Evolutionary conservation across 768 basidiomycete genomes (phyloP), one percentile per base, ranked within the genome.

Genomic region (Termitomyces sp.): DNA sequence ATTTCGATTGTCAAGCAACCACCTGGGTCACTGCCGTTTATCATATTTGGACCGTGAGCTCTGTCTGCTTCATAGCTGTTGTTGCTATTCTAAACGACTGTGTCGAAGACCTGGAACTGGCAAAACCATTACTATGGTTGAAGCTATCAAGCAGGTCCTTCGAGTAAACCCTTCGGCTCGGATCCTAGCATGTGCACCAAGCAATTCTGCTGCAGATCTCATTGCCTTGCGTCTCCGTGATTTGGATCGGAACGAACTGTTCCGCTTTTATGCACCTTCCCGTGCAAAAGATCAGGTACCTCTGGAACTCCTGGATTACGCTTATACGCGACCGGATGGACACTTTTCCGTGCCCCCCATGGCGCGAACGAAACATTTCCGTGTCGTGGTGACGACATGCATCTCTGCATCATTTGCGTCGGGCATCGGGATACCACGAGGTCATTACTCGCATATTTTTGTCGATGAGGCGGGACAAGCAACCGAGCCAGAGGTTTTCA

Each of bases 381-480:
- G 74, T 1, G 80, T 87, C 0, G 70, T 88, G n/a, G 79, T 89
- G 9, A 72, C 81, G 1, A 89, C 86, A 0, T 88, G 86, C 48
- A 74, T 83, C 9, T 86, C 87, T 0, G 81, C 84, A 0, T 80
- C 81, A 1, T 76, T 85, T 40, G 71, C 75, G 1, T 74, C 75
- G 25, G 80, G 79, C 1, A 73, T 86, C 39, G 85, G 86, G 0
- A 73, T 88, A 43, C 69, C 76, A 0, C 72, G 77, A 1, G 86
- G 87, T 0, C 81, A 87, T 65, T 89, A 82, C 65, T 77, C 73
- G 9, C 84, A 89, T 58, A 83, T 89, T 14, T 85, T 89, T 63
- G 68, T 86, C 9, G 86, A 89, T 60, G 86, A 89, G 64, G 86
- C 86, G 0, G 86, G 84, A 0, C 86, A 89, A 62, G 85, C 85